Evolutionary conservation across 2,329 filamentous ascomycete genomes (phyloP), one percentile per base, ranked within the genome.

Genomic region (Chrysoporthe austroafricana): DNA sequence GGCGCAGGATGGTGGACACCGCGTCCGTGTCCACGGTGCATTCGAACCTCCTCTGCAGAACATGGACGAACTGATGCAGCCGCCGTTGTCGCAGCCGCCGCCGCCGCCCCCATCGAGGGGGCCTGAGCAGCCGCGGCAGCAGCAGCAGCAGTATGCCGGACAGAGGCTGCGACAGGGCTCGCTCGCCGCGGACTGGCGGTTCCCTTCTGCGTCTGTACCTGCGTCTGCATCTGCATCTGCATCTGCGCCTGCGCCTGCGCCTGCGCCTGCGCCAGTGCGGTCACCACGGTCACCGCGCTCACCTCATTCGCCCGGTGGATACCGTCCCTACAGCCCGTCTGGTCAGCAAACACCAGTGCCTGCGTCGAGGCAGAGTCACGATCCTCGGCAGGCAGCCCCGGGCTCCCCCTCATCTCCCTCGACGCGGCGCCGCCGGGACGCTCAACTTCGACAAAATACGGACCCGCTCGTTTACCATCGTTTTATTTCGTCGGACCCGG

Each of bases 351-450:
- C 39, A 48, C 44, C 56, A 18, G 18, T 34, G 58, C 2, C 34
- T 44, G 60, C 65, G 48, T 32, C 57, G 54, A 21, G 48, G 57
- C 57, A 60, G 57, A 39, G 39, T 32, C 52, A 57, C 36, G 52
- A 57, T 44, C 50, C 50, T 57, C 34, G 50, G 50, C 62, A 56
- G 50, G 50, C 32, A 34, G 26, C 52, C 14, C n/a, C 50, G 26
- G 54, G 52, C 63, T 43, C 63, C 18, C 57, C 57, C 57, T 60
- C 63, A 58, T 64, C 63, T 59, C 50, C 63, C 56, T 64, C 62
- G 59, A 62, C 62, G 68, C 68, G 68, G 68, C 68, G 61, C 62
- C 65, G 65, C 66, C 68, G 68, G 68, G 68, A 62, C 62, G 61
- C 61, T 63, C 65, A 58, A 62, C 68, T 59, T 36, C 63, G 42